Evolutionary conservation across 495 filamentous ascomycete genomes (phyloP), one percentile per base, ranked within the genome.

Genomic region (Pyronema omphalodes): DNA sequence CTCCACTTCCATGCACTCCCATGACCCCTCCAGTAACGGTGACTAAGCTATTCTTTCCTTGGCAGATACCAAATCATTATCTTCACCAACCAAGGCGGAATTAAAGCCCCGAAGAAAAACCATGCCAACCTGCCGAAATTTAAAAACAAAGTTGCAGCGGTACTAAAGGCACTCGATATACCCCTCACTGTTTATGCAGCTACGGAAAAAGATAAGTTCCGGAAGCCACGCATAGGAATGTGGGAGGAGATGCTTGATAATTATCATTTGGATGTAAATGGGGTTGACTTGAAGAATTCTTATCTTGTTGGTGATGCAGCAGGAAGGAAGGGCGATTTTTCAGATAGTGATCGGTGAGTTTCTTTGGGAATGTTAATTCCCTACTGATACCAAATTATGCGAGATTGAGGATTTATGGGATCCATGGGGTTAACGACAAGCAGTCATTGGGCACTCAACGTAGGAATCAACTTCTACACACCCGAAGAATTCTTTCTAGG

Each of bases 241-340:
- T 99, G 93, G 91, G 69, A 69, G 1, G 84, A 94, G 63, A 69
- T 93, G 53, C 69, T 84, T 7, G 75, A 79, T 11, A 84, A 93
- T 53, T 81, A 80, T 60, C 76, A 79, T 49, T 71, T 94, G 2
- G 68, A 78, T 54, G 74, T 76, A 15, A 79, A 79, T 7, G 67
- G 67, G 11, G 68, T 88, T 19, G 79, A 93, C 64, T 66, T 82
- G 7, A 65, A 74, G 12, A 66, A 72, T 6, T 89, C 84, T 6
- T 71, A 94, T 53, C 94, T 94, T 65, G 81, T 96, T 8, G 91
- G 91, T 7, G 91, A 99, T 71, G 89, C 91, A 17, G 91, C 77
- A 46, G 82, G 82, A 12, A 67, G 76, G 34, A 61, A 73, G 11
- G 74, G 72, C 11, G 82, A 86, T 67, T 78, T 81, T 65, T 88